Conservation (phyloP, 2,329 filamentous ascomycete species). For the Penicillium sp. region DNA sequence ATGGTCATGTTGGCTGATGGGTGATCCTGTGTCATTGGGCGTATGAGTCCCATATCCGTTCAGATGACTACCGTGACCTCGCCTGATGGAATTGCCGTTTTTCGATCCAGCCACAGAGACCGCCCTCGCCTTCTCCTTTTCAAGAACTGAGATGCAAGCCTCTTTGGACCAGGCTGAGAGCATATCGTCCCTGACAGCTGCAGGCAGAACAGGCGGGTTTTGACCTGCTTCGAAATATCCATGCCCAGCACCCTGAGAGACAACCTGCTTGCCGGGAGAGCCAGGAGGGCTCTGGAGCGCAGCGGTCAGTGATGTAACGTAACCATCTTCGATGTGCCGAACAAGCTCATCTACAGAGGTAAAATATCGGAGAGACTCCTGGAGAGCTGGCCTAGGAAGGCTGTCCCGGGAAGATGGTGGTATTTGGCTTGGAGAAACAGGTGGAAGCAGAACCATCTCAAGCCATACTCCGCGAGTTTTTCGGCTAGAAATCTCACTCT, state of each 20-base stretch:
- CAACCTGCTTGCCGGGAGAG: constrained; percentile 64
- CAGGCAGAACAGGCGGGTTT: constrained; percentile 58
- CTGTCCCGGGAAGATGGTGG: constrained; percentile 37
- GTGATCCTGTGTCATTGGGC: constrained; percentile 24
- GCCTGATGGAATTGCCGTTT: constrained; percentile 49
- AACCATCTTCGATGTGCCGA: constrained; percentile 68
- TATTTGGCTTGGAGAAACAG: constrained; percentile 61
- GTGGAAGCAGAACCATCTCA: constrained; percentile 67
- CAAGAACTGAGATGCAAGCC: constrained; percentile 62
- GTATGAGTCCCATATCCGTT: constrained; percentile 32
- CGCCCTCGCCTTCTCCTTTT: constrained; percentile 64
- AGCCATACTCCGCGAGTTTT: constrained; percentile 76
- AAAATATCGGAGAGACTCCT: constrained; percentile 59
- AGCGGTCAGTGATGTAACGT: constrained; percentile 53
- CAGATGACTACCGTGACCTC: constrained; percentile 23
- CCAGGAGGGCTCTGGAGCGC: constrained; percentile 66
- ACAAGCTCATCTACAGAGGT: constrained; percentile 69
- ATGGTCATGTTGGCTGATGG: constrained; percentile 18
- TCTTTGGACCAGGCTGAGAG: constrained; percentile 77
- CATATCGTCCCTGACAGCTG: constrained; percentile 69
- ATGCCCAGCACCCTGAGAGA: constrained; percentile 58
- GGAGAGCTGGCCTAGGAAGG: constrained; percentile 46
- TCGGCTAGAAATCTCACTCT: constrained; percentile 71
- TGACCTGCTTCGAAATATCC: constrained; percentile 36
- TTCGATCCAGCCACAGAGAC: constrained; percentile 73